These are phyloP conservation scores for Pistacia vera DNA, from an alignment of 345 rosid genomes.

Conservation along the genomic window DNA sequence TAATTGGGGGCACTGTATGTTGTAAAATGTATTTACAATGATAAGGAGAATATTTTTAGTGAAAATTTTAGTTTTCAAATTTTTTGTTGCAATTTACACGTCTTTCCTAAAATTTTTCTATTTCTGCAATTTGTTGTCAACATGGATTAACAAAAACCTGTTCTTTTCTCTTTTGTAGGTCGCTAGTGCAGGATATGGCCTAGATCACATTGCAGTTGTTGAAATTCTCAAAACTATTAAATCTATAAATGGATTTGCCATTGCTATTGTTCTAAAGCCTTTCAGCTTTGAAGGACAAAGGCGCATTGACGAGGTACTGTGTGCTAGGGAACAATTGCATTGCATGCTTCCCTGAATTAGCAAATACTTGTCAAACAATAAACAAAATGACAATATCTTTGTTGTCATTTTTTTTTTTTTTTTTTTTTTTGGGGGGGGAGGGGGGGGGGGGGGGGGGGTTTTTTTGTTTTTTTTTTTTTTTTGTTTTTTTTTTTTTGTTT, in stretches of 20 bases:
- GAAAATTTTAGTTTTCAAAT: background rate
- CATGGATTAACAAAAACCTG: slow-evolving; percentile 13
- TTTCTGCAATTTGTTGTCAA: background rate
- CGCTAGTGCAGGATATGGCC: slow-evolving; percentile 82
- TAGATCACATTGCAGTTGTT: slow-evolving; percentile 55
- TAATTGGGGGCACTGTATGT: background rate
- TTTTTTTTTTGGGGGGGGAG: no score
- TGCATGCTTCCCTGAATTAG: background rate
- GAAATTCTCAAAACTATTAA: slow-evolving; percentile 61
- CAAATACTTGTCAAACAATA: background rate
- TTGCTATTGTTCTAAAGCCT: slow-evolving; percentile 78
- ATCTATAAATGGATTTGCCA: slow-evolving; percentile 55
- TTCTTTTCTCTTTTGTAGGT: slow-evolving; percentile 46
- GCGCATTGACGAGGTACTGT: slow-evolving; percentile 76
- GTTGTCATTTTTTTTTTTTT: no score
- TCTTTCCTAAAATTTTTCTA: background rate
- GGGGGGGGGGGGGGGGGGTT: no score
- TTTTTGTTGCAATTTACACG: background rate
- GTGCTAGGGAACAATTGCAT: slow-evolving; percentile 9
- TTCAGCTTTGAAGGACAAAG: slow-evolving; percentile 93
- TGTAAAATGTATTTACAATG: background rate
- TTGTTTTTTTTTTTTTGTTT: background rate
- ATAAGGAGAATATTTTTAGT: background rate
- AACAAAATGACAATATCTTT: background rate
- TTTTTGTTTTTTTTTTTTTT: no score